Evolutionary conservation across 768 basidiomycete genomes (phyloP).

Genomic region (Pleurotus cornucopiae): DNA sequence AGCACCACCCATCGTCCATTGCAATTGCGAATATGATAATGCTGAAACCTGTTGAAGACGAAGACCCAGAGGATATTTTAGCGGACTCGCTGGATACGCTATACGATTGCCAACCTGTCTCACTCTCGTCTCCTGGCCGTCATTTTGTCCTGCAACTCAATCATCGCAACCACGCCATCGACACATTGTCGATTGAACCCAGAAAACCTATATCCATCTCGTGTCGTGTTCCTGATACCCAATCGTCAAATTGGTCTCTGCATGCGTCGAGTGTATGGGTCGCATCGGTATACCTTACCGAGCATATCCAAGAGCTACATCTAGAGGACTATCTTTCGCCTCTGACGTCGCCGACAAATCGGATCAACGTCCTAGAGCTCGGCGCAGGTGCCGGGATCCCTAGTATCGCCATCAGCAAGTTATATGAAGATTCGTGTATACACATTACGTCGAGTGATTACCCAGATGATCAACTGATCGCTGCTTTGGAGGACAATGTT

Average conservation of each 20-base stretch:
- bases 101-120: conserved; percentile 60
- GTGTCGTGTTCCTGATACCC: conserved; percentile 60
- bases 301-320: conserved; percentile 50
- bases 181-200: conserved; percentile 1
- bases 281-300: conserved; percentile 62
- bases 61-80: conserved; percentile 65
- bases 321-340: conserved; percentile 25
- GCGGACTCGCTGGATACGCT: conserved; percentile 57
- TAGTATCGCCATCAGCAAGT: conserved; percentile 59
- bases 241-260: conserved; percentile 65
- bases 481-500: conserved; percentile 55
- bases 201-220: conserved; percentile 27
- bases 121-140: conserved; percentile 46
- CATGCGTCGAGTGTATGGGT: conserved; percentile 79
- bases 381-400: conserved; percentile 76
- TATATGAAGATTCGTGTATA: conserved; percentile 23
- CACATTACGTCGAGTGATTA: conserved; percentile 63
- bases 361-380: conserved; percentile 53
- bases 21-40: too few relatives aligned
- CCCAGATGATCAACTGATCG: conserved; percentile 60
- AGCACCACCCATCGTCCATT: too few relatives aligned
- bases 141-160: conserved; percentile 38
- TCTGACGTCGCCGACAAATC: conserved; percentile 10
- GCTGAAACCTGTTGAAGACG: background rate
- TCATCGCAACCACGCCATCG: conserved; percentile 8